Percentiles rank a stretch among this genome's conserved stretches.
These are phyloP conservation scores for Raffaelea arxii DNA, from an alignment of 2,329 filamentous ascomycete species.

Conservation along the genomic window DNA sequence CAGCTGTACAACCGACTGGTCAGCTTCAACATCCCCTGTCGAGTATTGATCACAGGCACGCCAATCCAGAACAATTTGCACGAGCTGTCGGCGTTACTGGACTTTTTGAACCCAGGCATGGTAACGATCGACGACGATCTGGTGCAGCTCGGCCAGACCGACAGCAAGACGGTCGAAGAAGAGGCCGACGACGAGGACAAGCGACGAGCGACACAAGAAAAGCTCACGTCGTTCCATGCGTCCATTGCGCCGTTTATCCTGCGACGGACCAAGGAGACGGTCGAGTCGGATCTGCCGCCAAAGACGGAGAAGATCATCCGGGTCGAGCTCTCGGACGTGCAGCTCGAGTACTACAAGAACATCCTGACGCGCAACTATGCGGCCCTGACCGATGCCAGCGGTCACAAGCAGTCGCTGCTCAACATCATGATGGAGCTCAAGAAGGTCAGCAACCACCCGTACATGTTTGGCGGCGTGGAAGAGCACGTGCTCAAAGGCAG, in stretches of 20 bases:
- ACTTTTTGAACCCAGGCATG: conserved; percentile 94
- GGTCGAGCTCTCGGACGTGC: conserved; percentile 90
- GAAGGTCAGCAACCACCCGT: conserved; percentile 97
- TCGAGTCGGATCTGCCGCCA: conserved; percentile 89
- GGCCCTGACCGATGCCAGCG: conserved; percentile 82
- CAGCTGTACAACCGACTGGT: conserved; percentile 81
- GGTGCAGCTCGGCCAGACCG: conserved; percentile 55
- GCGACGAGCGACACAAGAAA: conserved; percentile 72
- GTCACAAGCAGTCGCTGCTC: conserved; percentile 86
- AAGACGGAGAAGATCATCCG: conserved; percentile 99
- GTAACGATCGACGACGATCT: conserved; percentile 87
- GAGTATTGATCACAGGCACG: conserved; percentile 90
- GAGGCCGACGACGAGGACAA: conserved; percentile 24
- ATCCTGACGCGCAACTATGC: conserved; percentile 95
- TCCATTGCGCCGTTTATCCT: conserved; percentile 91
- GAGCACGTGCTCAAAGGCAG: conserved; percentile 77
- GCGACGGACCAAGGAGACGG: conserved; percentile 91
- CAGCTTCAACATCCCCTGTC: conserved; percentile 78
- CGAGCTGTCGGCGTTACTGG: conserved; percentile 83
- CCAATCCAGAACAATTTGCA: conserved; percentile 95
- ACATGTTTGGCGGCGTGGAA: conserved; percentile 94
- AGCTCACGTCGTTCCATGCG: conserved; percentile 75
- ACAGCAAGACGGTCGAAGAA: conserved; percentile 19
- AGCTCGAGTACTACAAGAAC: conserved; percentile 98
- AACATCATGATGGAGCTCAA: conserved; percentile 99